Percentiles rank a stretch among this genome's conserved stretches.
These are phyloP conservation scores for Thamnidium elegans DNA, from an alignment of 192 early-diverging fungal genomes.

Conservation along the genomic window DNA sequence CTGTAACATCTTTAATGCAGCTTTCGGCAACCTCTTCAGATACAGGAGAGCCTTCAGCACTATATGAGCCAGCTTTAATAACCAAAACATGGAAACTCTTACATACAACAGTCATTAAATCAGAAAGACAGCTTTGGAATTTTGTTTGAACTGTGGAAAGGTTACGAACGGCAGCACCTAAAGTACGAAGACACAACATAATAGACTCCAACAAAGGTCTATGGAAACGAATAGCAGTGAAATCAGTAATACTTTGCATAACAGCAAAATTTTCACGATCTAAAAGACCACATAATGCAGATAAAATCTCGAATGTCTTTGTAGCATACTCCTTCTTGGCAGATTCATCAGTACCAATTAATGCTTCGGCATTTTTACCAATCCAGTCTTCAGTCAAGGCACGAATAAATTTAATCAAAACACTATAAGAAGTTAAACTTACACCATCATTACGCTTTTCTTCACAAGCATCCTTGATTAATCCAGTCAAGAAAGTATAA, in stretches of 20 bases:
- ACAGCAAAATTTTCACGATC: conserved; percentile 24
- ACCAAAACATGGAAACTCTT: conserved; percentile 26
- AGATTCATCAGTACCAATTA: neutral
- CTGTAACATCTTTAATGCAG: conserved; percentile 38
- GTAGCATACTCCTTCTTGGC: conserved; percentile 17
- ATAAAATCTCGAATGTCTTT: conserved; percentile 13
- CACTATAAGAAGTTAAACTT: conserved; percentile 4
- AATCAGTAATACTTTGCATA: conserved; percentile 13
- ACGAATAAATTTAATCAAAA: conserved; percentile 19
- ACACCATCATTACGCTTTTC: conserved; percentile 5
- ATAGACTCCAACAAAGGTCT: conserved; percentile 36
- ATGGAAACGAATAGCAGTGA: conserved; percentile 22
- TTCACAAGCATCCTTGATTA: neutral
- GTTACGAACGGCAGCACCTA: conserved; percentile 3
- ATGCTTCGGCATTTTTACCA: neutral
- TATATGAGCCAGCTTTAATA: conserved; percentile 5
- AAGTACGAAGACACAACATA: conserved; percentile 33
- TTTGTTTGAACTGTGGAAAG: neutral
- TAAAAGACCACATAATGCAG: conserved; percentile 13
- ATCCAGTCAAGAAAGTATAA: conserved; percentile 2
- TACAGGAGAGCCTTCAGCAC: conserved; percentile 10
- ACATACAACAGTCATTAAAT: conserved; percentile 1
- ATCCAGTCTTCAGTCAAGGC: conserved; percentile 29
- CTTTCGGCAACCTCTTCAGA: conserved; percentile 30
- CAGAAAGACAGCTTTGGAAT: conserved; percentile 6